phyloP scores from a whole-genome alignment of 2,329 filamentous ascomycete genomes.

The Diaporthe humulicola region DNA sequence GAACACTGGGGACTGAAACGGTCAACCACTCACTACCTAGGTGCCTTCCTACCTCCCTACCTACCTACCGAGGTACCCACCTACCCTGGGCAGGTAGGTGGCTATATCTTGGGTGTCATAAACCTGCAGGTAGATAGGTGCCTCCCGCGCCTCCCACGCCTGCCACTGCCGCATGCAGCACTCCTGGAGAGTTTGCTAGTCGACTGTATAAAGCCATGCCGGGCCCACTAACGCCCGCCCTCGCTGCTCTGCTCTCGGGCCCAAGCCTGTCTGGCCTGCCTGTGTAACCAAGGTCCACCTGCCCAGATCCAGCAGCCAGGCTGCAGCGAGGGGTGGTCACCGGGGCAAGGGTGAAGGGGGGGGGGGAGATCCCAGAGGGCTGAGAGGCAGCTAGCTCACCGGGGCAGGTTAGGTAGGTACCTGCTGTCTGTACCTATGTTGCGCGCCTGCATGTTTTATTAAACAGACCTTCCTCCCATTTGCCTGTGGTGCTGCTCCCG shows the following conservation, averaged over 20 bases:
- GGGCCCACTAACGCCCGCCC: not conserved
- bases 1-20: no score
- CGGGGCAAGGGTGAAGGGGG: not conserved
- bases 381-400: not conserved
- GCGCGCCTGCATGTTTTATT: constrained; percentile 19
- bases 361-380: not conserved
- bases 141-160: no score
- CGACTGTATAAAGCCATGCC: not conserved
- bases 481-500: not conserved
- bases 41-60: no score
- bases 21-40: no score
- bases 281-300: not conserved
- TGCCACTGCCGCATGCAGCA: constrained; percentile 26
- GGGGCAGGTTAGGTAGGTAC: not conserved
- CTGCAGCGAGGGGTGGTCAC: not conserved
- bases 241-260: not conserved
- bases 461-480: constrained; percentile 8
- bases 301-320: not conserved
- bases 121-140: no score
- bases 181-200: not conserved
- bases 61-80: no score
- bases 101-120: no score
- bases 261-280: not conserved
- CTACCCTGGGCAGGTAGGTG: no score
- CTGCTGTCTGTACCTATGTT: no score